phyloP scores from a whole-genome alignment of 2,329 filamentous ascomycete genomes.

The Neoscytalidium dimidiatum region DNA sequence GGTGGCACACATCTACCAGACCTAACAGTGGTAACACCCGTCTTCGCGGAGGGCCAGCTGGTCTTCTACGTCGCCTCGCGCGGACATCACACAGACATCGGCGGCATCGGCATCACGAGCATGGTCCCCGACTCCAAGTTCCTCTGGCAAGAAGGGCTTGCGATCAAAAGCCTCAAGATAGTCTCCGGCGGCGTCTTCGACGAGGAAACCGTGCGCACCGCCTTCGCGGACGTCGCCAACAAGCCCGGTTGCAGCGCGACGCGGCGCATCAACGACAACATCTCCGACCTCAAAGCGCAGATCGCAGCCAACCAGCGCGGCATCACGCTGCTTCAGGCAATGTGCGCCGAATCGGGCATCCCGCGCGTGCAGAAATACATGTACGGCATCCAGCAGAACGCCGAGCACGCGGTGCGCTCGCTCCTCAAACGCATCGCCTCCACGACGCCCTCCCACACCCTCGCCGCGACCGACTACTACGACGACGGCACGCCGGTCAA shows the following conservation, averaged over 20 bases:
- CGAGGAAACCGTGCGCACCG: conserved; percentile 33
- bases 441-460: conserved; percentile 2
- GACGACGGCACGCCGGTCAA: conserved; percentile 42
- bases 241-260: conserved; percentile 35
- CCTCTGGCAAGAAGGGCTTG: conserved; percentile 51
- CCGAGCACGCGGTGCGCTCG: conserved; percentile 66
- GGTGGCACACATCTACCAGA: conserved; percentile 34
- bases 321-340: conserved; percentile 35
- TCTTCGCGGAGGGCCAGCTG: conserved; percentile 27
- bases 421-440: conserved; percentile 69
- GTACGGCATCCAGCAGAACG: conserved; percentile 40
- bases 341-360: conserved; percentile 39
- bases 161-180: conserved; percentile 45
- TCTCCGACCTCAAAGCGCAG: conserved; percentile 39
- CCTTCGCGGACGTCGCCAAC: conserved; percentile 30
- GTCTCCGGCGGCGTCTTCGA: conserved; percentile 38
- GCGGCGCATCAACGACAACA: conserved; percentile 35
- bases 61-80: conserved; percentile 33
- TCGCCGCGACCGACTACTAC: conserved; percentile 34
- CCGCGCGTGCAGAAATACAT: conserved; percentile 44
- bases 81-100: conserved; percentile 34
- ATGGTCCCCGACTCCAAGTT: conserved; percentile 48
- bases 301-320: conserved; percentile 38
- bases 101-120: conserved; percentile 30
- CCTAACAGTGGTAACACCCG: conserved; percentile 31